A percentile compares a stretch with the other conserved stretches of the same genome.
Evolutionary conservation across 2,329 filamentous ascomycete genomes (phyloP).

Genomic region (Penicillium sp.): DNA sequence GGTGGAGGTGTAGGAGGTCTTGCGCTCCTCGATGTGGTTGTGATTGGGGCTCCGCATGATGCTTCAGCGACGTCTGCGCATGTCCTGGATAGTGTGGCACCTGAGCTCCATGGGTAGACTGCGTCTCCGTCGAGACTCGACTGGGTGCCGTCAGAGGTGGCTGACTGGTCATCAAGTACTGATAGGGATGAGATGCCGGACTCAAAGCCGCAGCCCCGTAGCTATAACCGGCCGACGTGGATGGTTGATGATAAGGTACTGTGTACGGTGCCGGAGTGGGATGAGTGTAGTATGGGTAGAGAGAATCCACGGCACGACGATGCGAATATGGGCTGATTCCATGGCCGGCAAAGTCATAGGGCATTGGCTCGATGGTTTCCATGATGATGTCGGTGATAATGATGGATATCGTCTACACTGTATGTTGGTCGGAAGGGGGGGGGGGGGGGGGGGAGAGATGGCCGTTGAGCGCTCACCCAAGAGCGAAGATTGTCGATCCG

Average conservation of each 20-base stretch:
- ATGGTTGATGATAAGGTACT: constrained; percentile 29
- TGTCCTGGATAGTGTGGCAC: no score
- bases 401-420: not conserved
- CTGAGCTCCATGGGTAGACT: no score
- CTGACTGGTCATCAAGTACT: constrained; percentile 30
- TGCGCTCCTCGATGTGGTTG: no score
- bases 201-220: constrained; percentile 26
- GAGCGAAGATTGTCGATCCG: no score
- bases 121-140: no score
- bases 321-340: constrained; percentile 31
- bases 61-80: no score
- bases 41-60: no score
- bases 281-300: constrained; percentile 36
- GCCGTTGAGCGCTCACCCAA: no score
- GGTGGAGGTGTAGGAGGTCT: not conserved
- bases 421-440: not conserved
- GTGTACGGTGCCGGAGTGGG: constrained; percentile 31
- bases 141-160: constrained; percentile 12
- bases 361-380: constrained; percentile 38
- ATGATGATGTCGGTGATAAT: constrained; percentile 16
- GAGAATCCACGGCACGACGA: constrained; percentile 34
- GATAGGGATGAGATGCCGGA: constrained; percentile 28
- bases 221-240: constrained; percentile 26
- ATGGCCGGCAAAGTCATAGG: constrained; percentile 37
- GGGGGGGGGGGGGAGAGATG: not conserved